Percentiles rank a stretch among this genome's conserved stretches.
Conservation (phyloP, 164 flowering plant species). For the Santalum album region DNA sequence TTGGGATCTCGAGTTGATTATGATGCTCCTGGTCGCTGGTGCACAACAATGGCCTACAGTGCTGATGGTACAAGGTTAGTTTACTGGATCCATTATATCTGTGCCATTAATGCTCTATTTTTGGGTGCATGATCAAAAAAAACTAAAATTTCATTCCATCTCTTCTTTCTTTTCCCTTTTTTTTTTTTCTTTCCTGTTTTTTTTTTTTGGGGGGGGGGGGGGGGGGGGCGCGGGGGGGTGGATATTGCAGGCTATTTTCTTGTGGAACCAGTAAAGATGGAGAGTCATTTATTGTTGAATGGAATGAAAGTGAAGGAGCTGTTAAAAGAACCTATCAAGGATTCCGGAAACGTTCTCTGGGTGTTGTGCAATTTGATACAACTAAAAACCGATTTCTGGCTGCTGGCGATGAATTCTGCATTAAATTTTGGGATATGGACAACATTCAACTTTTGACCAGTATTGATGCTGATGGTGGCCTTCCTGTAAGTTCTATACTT, state of each 20-base stretch:
- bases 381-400: conserved; percentile 73
- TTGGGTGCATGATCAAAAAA: too few species aligned
- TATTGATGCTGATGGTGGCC: conserved; percentile 72
- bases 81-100: too few species aligned
- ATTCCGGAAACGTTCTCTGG: conserved; percentile 62
- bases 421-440: conserved; percentile 95
- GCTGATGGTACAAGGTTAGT: conserved; percentile 94
- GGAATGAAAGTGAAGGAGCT: conserved; percentile 97
- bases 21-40: conserved; percentile 85
- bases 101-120: too few species aligned
- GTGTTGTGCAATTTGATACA: conserved; percentile 85
- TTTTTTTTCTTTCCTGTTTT: too few species aligned
- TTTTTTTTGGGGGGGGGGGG: too few species aligned
- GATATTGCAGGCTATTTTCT: conserved; percentile 57
- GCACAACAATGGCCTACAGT: conserved; percentile 90
- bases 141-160: too few species aligned
- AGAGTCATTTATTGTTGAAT: conserved; percentile 75
- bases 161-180: too few species aligned
- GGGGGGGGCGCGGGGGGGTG: too few species aligned
- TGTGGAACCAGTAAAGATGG: conserved; percentile 95
- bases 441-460: conserved; percentile 51
- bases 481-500: conserved; percentile 39
- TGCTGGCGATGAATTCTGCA: conserved; percentile 77
- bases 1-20: conserved; percentile 88
- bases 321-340: conserved; percentile 76